Percentiles rank a stretch among this genome's conserved stretches.
These are phyloP conservation scores for Paraconiothyrium brasiliense DNA, from an alignment of 2,329 filamentous ascomycete genomes.

Conservation along the genomic window DNA sequence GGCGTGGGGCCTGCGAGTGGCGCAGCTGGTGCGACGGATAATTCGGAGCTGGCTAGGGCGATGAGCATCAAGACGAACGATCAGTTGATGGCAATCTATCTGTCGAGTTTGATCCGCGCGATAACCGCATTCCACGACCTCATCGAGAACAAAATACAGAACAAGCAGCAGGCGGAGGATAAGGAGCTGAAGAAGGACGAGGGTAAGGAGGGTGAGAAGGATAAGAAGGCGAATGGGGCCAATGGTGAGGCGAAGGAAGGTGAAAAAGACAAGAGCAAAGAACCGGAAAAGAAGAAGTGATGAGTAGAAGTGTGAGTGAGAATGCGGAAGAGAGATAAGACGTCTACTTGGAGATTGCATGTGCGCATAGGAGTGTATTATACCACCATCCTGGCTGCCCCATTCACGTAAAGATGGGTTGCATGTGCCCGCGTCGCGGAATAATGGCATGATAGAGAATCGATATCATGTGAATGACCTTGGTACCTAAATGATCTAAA, in stretches of 20 bases:
- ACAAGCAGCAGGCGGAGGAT: conserved; percentile 95
- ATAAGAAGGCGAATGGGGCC: conserved; percentile 65
- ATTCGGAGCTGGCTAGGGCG: conserved; percentile 88
- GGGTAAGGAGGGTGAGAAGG: conserved; percentile 71
- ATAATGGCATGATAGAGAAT: conserved; percentile 40
- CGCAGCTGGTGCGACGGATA: conserved; percentile 62
- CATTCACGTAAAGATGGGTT: conserved; percentile 5
- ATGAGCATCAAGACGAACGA: conserved; percentile 99
- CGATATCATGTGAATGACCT: conserved; percentile 25
- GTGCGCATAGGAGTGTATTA: conserved; percentile 33
- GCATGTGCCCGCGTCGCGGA: conserved; percentile 19
- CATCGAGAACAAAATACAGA: conserved; percentile 99
- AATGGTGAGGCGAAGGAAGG: conserved; percentile 56
- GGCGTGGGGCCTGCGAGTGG: conserved; percentile 62
- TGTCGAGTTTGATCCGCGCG: conserved; percentile 94
- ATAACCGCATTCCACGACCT: conserved; percentile 99
- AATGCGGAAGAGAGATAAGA: conserved; percentile 47
- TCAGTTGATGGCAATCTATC: conserved; percentile 97
- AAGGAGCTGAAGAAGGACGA: conserved; percentile 77
- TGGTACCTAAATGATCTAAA: neutral
- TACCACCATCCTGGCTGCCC: conserved; percentile 28
- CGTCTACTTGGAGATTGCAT: conserved; percentile 45
- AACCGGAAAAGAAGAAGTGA: conserved; percentile 67
- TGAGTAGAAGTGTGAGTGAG: conserved; percentile 40
- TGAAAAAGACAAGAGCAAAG: conserved; percentile 68